Percentiles rank a stretch among this genome's conserved stretches.
Conservation (phyloP, 305 asterid genomes). For the Fraxinus xanthoxyloides region DNA sequence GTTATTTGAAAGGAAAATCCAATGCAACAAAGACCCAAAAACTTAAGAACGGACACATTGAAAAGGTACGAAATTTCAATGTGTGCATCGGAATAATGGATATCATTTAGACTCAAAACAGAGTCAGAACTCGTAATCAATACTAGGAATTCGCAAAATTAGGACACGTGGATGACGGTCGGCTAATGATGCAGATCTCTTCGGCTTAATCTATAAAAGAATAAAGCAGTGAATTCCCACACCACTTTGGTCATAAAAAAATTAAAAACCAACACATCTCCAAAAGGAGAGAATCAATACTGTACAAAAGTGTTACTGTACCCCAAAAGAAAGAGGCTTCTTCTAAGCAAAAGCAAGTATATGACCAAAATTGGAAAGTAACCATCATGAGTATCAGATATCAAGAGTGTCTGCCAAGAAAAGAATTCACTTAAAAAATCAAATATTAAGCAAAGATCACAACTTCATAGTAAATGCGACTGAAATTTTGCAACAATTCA, state of each 20-base stretch:
- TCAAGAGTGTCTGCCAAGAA: slow-evolving; percentile 35
- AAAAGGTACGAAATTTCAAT: background rate
- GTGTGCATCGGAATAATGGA: background rate
- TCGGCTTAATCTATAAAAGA: slow-evolving; percentile 28
- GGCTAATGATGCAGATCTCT: slow-evolving; percentile 29
- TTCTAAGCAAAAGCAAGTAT: slow-evolving; percentile 46
- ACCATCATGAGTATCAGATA: slow-evolving; percentile 23
- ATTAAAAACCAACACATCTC: slow-evolving; percentile 34
- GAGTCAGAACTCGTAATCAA: background rate
- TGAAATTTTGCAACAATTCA: slow-evolving; percentile 4
- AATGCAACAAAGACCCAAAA: background rate
- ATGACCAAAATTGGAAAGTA: slow-evolving; percentile 25
- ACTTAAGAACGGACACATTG: background rate
- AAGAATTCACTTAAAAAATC: slow-evolving; percentile 31
- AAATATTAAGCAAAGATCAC: slow-evolving; percentile 20
- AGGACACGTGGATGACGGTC: slow-evolving; percentile 7
- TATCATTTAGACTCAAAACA: background rate
- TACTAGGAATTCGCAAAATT: background rate
- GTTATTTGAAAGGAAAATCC: background rate
- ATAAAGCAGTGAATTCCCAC: slow-evolving; percentile 40
- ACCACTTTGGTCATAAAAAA: slow-evolving; percentile 30
- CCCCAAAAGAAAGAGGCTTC: slow-evolving; percentile 41
- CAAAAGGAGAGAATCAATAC: slow-evolving; percentile 43
- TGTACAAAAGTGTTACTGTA: slow-evolving; percentile 22
- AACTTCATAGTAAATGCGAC: slow-evolving; percentile 7